Evolutionary conservation across 23 red algal species (phyloP).

Genomic region (Cyanidioschyzon merolae): DNA sequence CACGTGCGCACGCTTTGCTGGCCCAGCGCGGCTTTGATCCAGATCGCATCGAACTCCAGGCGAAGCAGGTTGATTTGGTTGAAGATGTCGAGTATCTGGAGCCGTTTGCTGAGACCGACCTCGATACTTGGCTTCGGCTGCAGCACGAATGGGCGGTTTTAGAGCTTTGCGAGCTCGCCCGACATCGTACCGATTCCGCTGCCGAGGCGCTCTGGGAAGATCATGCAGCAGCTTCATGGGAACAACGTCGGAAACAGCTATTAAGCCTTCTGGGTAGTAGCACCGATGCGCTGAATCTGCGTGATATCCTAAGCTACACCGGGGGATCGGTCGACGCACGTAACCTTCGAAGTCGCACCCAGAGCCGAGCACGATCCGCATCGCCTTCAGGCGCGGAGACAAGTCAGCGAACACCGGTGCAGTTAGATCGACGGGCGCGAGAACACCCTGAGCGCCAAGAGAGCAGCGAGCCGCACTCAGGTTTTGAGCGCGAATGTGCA

Average conservation of each 20-base stretch:
- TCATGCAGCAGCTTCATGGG: background rate
- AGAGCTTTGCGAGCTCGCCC: background rate
- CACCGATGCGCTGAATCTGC: background rate
- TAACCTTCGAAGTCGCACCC: no score
- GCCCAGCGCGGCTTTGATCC: conserved; percentile 1
- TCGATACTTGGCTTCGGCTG: background rate
- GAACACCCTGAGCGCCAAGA: no score
- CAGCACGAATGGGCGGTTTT: conserved; percentile 11
- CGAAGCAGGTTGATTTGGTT: background rate
- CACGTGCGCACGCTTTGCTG: background rate
- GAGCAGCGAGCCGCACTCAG: background rate
- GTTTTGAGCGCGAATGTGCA: background rate
- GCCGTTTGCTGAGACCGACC: conserved; percentile 5
- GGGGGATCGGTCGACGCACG: no score
- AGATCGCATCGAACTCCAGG: background rate
- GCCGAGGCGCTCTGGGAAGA: background rate
- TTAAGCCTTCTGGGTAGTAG: background rate
- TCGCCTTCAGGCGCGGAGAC: no score
- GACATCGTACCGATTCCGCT: background rate
- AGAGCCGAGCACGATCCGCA: no score
- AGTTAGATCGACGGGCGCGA: no score
- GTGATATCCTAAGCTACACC: background rate
- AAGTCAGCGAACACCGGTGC: no score
- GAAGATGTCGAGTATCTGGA: background rate
- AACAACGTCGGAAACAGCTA: background rate